Percentiles rank a stretch among this genome's conserved stretches.
Conservation (phyloP, 129 eudicot species). For the Deinandra increscens region DNA sequence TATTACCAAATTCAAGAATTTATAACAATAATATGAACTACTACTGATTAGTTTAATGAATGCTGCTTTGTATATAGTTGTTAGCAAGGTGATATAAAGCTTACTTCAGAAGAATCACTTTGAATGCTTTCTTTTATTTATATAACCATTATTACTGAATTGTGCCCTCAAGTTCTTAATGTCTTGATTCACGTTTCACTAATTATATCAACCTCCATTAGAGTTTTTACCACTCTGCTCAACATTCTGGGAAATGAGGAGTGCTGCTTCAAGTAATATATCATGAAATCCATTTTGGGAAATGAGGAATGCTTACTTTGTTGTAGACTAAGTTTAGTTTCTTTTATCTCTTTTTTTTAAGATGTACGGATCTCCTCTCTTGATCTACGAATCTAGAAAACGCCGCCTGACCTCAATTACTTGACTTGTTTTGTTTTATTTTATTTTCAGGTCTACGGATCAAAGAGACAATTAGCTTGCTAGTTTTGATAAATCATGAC, state of each 20-base stretch:
- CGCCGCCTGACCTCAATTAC: too few species aligned
- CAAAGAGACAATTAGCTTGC: too few species aligned
- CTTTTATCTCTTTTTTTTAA: too few species aligned
- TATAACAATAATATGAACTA: neutral
- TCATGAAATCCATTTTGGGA: neutral
- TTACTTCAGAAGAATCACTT: conserved; percentile 56
- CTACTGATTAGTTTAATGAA: neutral
- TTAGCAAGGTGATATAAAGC: conserved; percentile 22
- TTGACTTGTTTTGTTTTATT: too few species aligned
- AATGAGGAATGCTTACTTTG: too few species aligned
- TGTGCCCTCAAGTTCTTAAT: conserved; percentile 49
- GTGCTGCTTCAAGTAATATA: neutral
- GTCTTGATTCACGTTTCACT: conserved; percentile 35
- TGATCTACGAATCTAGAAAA: too few species aligned
- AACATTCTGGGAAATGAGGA: neutral
- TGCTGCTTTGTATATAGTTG: neutral
- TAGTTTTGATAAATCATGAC: too few species aligned
- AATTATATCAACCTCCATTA: conserved; percentile 59
- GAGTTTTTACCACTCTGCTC: conserved; percentile 7
- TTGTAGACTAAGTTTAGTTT: too few species aligned
- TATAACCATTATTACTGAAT: conserved; percentile 43
- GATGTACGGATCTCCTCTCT: too few species aligned
- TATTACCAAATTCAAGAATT: too few species aligned
- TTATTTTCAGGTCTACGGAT: too few species aligned
- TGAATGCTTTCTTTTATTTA: conserved; percentile 42